phyloP scores from a whole-genome alignment of 371 early-diverging fungal species.

The Batkoa obscura region DNA sequence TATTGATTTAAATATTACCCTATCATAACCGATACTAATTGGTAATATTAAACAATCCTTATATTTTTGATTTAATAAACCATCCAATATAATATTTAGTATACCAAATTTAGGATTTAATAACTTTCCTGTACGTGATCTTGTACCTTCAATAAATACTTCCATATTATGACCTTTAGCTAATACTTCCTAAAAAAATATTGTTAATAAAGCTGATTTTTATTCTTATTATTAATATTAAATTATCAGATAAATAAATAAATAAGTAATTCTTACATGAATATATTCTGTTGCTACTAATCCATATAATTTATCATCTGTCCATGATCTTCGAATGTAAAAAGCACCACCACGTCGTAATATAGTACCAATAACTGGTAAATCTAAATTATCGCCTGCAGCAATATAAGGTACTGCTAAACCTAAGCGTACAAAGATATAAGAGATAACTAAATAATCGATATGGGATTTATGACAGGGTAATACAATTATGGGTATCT shows the following conservation, averaged over 20 bases:
- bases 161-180: conserved; percentile 57
- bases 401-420: conserved; percentile 72
- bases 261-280: conserved; percentile 9
- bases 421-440: conserved; percentile 62
- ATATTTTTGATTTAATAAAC: conserved; percentile 33
- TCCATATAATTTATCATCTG: conserved; percentile 51
- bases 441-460: conserved; percentile 72
- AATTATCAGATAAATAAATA: conserved; percentile 4
- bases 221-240: too few relatives aligned
- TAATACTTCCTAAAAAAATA: conserved; percentile 16
- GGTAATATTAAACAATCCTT: conserved; percentile 62
- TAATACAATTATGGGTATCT: conserved; percentile 53
- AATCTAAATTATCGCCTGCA: conserved; percentile 74
- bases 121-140: conserved; percentile 52
- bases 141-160: conserved; percentile 74
- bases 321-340: conserved; percentile 67
- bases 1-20: conserved; percentile 12
- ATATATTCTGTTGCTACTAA: conserved; percentile 57
- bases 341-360: conserved; percentile 58
- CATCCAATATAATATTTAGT: conserved; percentile 60
- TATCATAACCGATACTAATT: conserved; percentile 72
- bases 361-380: conserved; percentile 52
- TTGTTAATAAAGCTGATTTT: not conserved
- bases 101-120: conserved; percentile 68
- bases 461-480: conserved; percentile 83